Evolutionary conservation across 345 rosid species (phyloP).

Genomic region (Populus deltoides): DNA sequence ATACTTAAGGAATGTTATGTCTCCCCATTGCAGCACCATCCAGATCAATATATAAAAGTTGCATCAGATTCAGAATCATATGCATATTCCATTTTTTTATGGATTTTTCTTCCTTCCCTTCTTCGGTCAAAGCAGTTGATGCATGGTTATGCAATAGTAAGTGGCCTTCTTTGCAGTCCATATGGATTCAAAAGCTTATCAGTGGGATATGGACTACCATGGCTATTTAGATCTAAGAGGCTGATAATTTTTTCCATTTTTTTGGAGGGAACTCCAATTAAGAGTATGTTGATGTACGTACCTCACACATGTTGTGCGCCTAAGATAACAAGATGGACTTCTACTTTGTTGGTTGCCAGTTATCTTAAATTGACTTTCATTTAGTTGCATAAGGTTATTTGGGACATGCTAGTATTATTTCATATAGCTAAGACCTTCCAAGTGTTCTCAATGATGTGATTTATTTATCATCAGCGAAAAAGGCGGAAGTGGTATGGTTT

Average conservation of each 20-base stretch:
- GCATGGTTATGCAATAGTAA: background rate
- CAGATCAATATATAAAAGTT: background rate
- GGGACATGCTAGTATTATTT: background rate
- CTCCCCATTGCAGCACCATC: background rate
- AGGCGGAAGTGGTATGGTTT: background rate
- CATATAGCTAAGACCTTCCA: background rate
- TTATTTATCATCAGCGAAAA: background rate
- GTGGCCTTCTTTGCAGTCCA: background rate
- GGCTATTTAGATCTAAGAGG: background rate
- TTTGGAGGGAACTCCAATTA: background rate
- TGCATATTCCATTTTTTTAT: background rate
- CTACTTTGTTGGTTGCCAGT: background rate
- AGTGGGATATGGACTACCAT: background rate
- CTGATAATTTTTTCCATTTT: background rate
- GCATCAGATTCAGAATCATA: background rate
- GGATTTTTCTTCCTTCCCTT: background rate
- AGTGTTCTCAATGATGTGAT: background rate
- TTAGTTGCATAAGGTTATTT: background rate
- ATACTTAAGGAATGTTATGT: background rate
- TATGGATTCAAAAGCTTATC: background rate
- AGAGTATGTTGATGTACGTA: background rate
- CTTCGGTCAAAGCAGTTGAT: background rate
- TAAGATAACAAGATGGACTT: background rate
- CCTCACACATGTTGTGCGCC: background rate
- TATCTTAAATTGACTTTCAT: background rate